Percentiles rank a stretch among this genome's conserved stretches.
These are phyloP conservation scores for Zizania latifolia DNA, from an alignment of 176 grass and related monocot genomes.

Conservation along the genomic window DNA sequence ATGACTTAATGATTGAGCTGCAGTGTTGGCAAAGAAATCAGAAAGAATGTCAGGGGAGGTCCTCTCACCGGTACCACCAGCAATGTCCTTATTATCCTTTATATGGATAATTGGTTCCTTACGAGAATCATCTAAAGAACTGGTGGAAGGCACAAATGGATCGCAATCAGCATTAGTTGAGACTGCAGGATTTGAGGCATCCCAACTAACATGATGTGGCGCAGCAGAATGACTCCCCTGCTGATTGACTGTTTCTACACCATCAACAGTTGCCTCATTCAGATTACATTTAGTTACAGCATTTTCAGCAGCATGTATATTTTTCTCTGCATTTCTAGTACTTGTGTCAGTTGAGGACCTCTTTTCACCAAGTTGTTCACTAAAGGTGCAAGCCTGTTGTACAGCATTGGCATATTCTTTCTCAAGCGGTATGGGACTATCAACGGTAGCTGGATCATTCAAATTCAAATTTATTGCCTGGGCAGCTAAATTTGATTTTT, in stretches of 20 bases:
- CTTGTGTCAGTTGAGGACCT: conserved; percentile 34
- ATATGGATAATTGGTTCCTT: conserved; percentile 41
- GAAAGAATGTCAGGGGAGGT: conserved; percentile 78
- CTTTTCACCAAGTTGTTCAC: conserved; percentile 38
- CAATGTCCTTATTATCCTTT: conserved; percentile 45
- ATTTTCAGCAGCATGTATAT: conserved; percentile 28
- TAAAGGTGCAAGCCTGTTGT: conserved; percentile 22
- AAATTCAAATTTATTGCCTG: conserved; percentile 26
- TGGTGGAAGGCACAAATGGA: conserved; percentile 21
- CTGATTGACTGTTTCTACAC: conserved; percentile 31
- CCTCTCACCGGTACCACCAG: conserved; percentile 54
- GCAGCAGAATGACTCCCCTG: conserved; percentile 24
- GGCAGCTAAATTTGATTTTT: conserved; percentile 36
- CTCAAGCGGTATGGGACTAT: conserved; percentile 50
- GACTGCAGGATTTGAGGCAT: conserved; percentile 19
- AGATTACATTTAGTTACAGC: conserved; percentile 35
- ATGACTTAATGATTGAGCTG: conserved; percentile 57
- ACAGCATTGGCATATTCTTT: conserved; percentile 35
- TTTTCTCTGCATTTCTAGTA: conserved; percentile 31
- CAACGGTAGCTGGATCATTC: conserved; percentile 41
- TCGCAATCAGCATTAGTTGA: conserved; percentile 29
- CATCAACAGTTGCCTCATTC: conserved; percentile 31
- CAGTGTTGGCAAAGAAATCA: conserved; percentile 79
- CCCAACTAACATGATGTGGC: conserved; percentile 40
- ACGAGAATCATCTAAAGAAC: conserved; percentile 23